phyloP scores from a whole-genome alignment of 495 filamentous ascomycete species.

The Xylaria cubensis region DNA sequence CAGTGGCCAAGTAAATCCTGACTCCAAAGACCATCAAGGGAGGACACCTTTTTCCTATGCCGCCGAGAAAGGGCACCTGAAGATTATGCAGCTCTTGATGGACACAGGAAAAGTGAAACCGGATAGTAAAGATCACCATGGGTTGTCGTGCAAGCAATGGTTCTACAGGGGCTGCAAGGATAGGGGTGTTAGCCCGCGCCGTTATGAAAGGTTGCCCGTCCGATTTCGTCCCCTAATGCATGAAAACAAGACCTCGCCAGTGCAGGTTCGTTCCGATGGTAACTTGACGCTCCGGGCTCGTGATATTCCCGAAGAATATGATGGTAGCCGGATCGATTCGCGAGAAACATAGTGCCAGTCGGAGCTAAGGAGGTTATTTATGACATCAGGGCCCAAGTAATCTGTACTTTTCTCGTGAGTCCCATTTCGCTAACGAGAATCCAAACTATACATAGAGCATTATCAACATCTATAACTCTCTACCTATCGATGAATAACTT shows the following conservation, averaged over 20 bases:
- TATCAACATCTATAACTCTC: neutral
- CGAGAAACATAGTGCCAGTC: too few relatives aligned
- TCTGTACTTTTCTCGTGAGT: neutral
- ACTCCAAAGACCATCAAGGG: neutral
- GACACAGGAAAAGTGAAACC: neutral
- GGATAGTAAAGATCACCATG: neutral
- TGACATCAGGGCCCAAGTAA: neutral
- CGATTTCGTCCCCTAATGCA: too few relatives aligned
- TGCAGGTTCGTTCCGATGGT: too few relatives aligned
- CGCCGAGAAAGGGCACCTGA: neutral
- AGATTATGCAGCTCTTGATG: neutral
- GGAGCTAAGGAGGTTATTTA: too few relatives aligned
- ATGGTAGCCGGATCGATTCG: too few relatives aligned
- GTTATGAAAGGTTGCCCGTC: too few relatives aligned
- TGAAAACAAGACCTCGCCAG: too few relatives aligned
- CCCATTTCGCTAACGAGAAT: neutral
- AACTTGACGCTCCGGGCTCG: too few relatives aligned
- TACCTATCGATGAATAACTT: neutral
- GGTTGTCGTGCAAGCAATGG: neutral
- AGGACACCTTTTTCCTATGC: neutral
- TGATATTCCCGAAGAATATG: too few relatives aligned
- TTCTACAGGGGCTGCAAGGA: neutral
- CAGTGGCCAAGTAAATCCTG: neutral
- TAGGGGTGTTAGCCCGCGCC: neutral
- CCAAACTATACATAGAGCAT: neutral